These are phyloP conservation scores for Fraxinus baroniana DNA, from an alignment of 305 asterid species.

Conservation along the genomic window DNA sequence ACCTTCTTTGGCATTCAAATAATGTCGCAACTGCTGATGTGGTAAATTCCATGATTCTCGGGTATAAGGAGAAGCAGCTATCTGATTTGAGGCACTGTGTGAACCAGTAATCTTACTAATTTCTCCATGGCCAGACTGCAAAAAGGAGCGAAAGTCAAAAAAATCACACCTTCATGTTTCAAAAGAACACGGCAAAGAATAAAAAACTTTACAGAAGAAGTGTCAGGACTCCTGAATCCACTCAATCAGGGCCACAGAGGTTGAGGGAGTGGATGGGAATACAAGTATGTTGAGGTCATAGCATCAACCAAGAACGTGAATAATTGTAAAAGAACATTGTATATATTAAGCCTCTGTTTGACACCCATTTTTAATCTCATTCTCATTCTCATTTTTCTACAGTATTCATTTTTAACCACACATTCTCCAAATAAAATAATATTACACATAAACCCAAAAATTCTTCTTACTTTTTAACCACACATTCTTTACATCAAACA, in stretches of 20 bases:
- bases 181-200: not conserved
- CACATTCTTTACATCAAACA: no score
- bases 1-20: slow-evolving; percentile 39
- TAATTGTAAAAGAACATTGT: no score
- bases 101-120: slow-evolving; percentile 31
- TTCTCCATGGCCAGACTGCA: slow-evolving; percentile 56
- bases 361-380: no score
- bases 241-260: not conserved
- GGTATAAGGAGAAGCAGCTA: slow-evolving; percentile 35
- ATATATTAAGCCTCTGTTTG: no score
- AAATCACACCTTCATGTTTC: slow-evolving; percentile 9
- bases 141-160: slow-evolving; percentile 5
- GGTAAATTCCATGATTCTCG: slow-evolving; percentile 41
- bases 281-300: not conserved
- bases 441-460: no score
- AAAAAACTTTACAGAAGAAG: not conserved
- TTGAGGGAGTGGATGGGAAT: not conserved
- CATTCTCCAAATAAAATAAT: no score
- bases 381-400: no score
- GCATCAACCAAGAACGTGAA: not conserved
- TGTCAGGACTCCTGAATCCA: not conserved
- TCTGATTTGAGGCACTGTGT: slow-evolving; percentile 28
- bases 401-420: no score
- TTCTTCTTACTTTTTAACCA: no score
- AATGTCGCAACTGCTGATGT: slow-evolving; percentile 12